These are phyloP conservation scores for Myxozyma nipponensis DNA, from an alignment of 805 yeast genomes.

Conservation along the genomic window DNA sequence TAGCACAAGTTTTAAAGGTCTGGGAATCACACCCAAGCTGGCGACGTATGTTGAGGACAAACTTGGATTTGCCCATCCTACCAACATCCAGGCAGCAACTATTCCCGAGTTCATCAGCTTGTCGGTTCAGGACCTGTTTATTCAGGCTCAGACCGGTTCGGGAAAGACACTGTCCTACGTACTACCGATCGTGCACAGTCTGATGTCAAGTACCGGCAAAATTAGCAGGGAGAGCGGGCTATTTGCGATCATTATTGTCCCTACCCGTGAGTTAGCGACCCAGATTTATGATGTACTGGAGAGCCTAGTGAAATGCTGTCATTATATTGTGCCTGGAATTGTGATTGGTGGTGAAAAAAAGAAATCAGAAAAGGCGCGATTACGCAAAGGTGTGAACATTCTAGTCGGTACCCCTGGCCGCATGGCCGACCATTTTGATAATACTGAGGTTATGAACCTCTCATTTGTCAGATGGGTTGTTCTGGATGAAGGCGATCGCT, in stretches of 20 bases:
- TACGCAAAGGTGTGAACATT: constrained; percentile 92
- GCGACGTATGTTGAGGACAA: constrained; percentile 52
- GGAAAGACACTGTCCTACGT: constrained; percentile 91
- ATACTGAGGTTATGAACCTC: constrained; percentile 71
- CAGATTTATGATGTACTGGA: constrained; percentile 84
- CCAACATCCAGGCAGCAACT: constrained; percentile 79
- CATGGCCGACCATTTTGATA: constrained; percentile 87
- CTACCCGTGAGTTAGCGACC: constrained; percentile 90
- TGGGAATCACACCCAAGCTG: constrained; percentile 61
- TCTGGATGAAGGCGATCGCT: constrained; percentile 92
- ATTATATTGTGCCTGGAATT: constrained; percentile 88
- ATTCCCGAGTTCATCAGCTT: constrained; percentile 56
- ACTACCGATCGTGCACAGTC: constrained; percentile 72
- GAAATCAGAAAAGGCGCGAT: constrained; percentile 91
- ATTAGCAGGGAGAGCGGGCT: constrained; percentile 68
- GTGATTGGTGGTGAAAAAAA: constrained; percentile 98
- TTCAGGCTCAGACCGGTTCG: constrained; percentile 97
- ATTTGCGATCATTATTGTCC: constrained; percentile 83
- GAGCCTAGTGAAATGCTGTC: constrained; percentile 62
- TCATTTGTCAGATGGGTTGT: constrained; percentile 80
- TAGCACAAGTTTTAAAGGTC: constrained; percentile 61
- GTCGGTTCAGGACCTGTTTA: constrained; percentile 59
- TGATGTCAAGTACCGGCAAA: constrained; percentile 52
- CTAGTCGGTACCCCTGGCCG: constrained; percentile 98
- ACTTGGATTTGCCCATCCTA: constrained; percentile 56